Evolutionary conservation across 2,329 filamentous ascomycete genomes (phyloP), one percentile per base, ranked within the genome.

Genomic region (Phyllosticta paracitricarpa): DNA sequence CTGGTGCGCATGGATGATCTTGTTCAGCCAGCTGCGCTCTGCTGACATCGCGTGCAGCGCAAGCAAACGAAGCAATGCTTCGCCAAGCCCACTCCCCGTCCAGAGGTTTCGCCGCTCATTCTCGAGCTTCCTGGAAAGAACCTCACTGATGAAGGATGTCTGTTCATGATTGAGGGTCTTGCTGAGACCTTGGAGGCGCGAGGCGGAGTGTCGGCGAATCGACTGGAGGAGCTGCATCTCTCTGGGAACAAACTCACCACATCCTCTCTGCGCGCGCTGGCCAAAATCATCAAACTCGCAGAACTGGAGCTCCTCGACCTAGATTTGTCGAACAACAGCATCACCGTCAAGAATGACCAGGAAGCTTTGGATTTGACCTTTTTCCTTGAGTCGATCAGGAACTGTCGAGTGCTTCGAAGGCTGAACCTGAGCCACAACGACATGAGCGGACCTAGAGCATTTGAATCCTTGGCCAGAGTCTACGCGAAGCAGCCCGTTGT

Each of bases 361-460:
- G 69, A 79, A 48, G 72, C 74, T 35, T 56, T 62, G 4, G 67
- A 74, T 8, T 81, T 78, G 78, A 69, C 75, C 58, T 57, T 54
- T 1, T 82, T 82, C 61, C 66, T 81, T 14, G 61, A 68, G 5
- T 72, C 78, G 0, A 79, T 81, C 66, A 65, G 68, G 4, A 58
- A 68, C 22, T 81, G 78, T 66, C 75, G 67, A 35, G 67, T 74
- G 61, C 69, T 81, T 26, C 72, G 75, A 54, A 73, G 75, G 53
- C 65, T 81, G 8, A 77, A 81, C 64, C 66, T 82, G 19, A 75
- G 77, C 61, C 66, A 72, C 30, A 82, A 82, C 57, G 56, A 67
- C 4, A 63, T 78, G 14, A 68, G 72, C 48, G 77, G 79, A 9
- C 61, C 71, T 5, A 67, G 67, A 54, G 77, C 77, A 1, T 67